Conservation (phyloP, 371 early-diverging fungal genomes). For the Actinomortierella ambigua region DNA sequence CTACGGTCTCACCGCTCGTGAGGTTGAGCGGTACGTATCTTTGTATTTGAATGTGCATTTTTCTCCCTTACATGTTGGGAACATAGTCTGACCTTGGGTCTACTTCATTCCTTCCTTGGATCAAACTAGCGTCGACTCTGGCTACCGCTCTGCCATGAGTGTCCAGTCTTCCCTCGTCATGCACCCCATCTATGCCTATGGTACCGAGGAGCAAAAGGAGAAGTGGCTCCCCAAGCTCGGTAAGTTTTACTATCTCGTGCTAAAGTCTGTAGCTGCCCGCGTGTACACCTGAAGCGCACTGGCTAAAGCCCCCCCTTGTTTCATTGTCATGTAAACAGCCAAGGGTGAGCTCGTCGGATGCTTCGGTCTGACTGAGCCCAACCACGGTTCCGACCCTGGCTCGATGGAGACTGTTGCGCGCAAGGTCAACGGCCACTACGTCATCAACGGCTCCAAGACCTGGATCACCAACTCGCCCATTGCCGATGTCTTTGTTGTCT, state of each 20-base stretch:
- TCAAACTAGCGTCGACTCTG: slow-evolving; percentile 84
- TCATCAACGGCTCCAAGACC: slow-evolving; percentile 92
- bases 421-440: slow-evolving; percentile 76
- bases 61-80: neutral
- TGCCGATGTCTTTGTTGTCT: slow-evolving; percentile 97
- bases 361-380: slow-evolving; percentile 98
- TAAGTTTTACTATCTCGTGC: slow-evolving; percentile 39
- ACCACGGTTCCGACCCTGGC: slow-evolving; percentile 96
- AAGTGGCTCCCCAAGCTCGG: slow-evolving; percentile 92
- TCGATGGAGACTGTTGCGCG: slow-evolving; percentile 93
- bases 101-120: neutral
- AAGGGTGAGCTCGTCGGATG: slow-evolving; percentile 89
- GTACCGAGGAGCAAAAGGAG: slow-evolving; percentile 88
- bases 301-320: neutral
- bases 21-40: slow-evolving; percentile 81
- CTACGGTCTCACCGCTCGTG: slow-evolving; percentile 95
- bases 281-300: no score
- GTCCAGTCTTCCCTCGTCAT: slow-evolving; percentile 98
- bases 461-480: slow-evolving; percentile 99
- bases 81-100: neutral
- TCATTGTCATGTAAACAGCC: slow-evolving; percentile 54
- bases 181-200: slow-evolving; percentile 97
- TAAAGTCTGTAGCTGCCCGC: neutral
- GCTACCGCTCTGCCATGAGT: slow-evolving; percentile 98
- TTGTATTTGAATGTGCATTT: slow-evolving; percentile 2